Conservation (phyloP, 2,329 filamentous ascomycete species). For the Colletotrichum liaoningense region DNA sequence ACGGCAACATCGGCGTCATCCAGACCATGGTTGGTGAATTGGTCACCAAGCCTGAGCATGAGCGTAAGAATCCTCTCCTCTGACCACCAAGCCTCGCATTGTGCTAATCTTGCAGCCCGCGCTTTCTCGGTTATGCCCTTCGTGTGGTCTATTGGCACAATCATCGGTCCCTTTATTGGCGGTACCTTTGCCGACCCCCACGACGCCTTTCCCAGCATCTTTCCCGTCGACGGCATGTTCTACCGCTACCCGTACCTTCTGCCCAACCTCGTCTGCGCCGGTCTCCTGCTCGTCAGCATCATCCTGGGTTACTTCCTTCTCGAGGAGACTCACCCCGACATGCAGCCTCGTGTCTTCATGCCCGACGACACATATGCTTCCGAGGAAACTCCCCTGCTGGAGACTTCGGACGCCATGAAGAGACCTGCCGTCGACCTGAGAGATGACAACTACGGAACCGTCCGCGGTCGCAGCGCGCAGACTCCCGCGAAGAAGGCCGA, state of each 20-base stretch:
- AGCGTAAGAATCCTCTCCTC: slow-evolving; percentile 68
- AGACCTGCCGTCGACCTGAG: slow-evolving; percentile 79
- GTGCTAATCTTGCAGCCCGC: slow-evolving; percentile 65
- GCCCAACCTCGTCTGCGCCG: slow-evolving; percentile 87
- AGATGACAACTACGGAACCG: slow-evolving; percentile 83
- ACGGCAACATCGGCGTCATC: slow-evolving; percentile 92
- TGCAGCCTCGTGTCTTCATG: slow-evolving; percentile 43
- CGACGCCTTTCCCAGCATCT: slow-evolving; percentile 76
- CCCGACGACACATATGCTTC: slow-evolving; percentile 62
- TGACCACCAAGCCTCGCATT: neutral
- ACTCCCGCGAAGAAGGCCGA: slow-evolving; percentile 50
- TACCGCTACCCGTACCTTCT: slow-evolving; percentile 86
- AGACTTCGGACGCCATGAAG: slow-evolving; percentile 79
- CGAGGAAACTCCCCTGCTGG: slow-evolving; percentile 79
- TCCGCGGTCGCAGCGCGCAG: slow-evolving; percentile 53
- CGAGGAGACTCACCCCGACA: slow-evolving; percentile 83
- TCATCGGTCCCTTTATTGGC: slow-evolving; percentile 88
- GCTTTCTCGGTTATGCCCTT: slow-evolving; percentile 96
- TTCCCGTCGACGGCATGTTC: slow-evolving; percentile 77
- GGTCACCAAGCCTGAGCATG: slow-evolving; percentile 84
- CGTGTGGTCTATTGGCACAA: slow-evolving; percentile 91
- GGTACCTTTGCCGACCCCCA: slow-evolving; percentile 86
- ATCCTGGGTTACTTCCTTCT: slow-evolving; percentile 83
- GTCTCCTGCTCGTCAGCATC: slow-evolving; percentile 82
- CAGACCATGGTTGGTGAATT: slow-evolving; percentile 94